Evolutionary conservation across 768 basidiomycete genomes (phyloP), one percentile per base, ranked within the genome.

Genomic region (Russula foetens): DNA sequence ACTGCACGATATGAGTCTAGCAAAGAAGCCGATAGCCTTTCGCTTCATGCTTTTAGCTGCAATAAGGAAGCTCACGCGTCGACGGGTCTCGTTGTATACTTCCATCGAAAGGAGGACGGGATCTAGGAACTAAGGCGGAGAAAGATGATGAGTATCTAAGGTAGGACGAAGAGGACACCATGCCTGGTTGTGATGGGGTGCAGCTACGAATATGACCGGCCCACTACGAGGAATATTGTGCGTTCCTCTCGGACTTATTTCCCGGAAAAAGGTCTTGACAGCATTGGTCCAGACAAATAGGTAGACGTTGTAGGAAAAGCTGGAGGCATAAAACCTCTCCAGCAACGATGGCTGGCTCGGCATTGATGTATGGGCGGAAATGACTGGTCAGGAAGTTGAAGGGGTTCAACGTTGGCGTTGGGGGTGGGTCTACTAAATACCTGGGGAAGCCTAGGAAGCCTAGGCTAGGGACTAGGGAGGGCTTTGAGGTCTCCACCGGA

Each of bases 251-350:
- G 93, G 90, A 58, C 95, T 81, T 66, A 98, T 86, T 75, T 98
- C 95, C 64, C 95, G 79, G 77, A 98, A 98, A 79, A 98, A 98
- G 65, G 98, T 84, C 73, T 88, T 87, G 62, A 89, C 90, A 56
- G 95, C 80, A 7, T 79, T 76, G 54, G 88, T 76, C 91, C 90
- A 96, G 74, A 95, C 90, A 50, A 88, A 69, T 72, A 95, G 83
- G 49, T 84, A 83, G 44, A 81, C 76, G 69, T 91, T 85, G 70
- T 93, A 94, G 66, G 75, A 64, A 28, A 72, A 43, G 51, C 67
- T 45, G 17, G 63, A 56, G 58, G 62, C 17, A 49, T 50, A 58
- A 43, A 62, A 33, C 45, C 38, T 53, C 29, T 62, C 51, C 45
- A 62, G 48, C 8, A 58, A 31, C 24, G 56, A 51, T 19, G 44